These are phyloP conservation scores for Fusarium beomiforme DNA, from an alignment of 2,329 filamentous ascomycete species.

Conservation along the genomic window DNA sequence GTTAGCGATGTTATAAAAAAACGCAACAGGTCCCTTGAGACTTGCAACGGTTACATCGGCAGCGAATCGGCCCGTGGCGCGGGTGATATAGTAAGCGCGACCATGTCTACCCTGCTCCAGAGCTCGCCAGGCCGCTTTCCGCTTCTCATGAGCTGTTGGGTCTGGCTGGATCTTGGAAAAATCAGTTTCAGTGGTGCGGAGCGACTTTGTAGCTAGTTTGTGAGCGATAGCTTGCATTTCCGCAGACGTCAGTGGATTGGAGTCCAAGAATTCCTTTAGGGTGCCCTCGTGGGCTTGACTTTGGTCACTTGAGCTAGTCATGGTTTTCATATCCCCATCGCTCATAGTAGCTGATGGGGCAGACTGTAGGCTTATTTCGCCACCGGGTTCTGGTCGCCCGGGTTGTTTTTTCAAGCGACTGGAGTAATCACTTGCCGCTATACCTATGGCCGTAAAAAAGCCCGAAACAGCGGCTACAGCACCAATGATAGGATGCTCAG, in stretches of 20 bases:
- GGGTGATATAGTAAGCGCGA: not conserved
- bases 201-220: not conserved
- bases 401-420: not conserved
- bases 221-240: not conserved
- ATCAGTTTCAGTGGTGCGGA: not conserved
- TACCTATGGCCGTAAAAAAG: constrained; percentile 64
- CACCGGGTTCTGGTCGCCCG: not conserved
- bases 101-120: not conserved
- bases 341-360: not conserved
- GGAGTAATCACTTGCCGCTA: not conserved
- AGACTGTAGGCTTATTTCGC: no score
- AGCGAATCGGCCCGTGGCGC: not conserved
- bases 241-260: not conserved
- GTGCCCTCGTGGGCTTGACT: not conserved
- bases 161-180: not conserved
- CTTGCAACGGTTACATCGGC: not conserved
- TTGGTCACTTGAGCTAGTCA: no score
- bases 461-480: constrained; percentile 70
- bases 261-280: not conserved
- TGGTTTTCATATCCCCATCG: no score
- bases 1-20: not conserved
- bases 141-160: not conserved
- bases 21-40: not conserved
- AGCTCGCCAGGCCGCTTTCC: not conserved
- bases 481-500: constrained; percentile 71